Evolutionary conservation across 225 moss, liverwort and hornwort genomes (phyloP).

Genomic region (Physcomitrellopsis africana): DNA sequence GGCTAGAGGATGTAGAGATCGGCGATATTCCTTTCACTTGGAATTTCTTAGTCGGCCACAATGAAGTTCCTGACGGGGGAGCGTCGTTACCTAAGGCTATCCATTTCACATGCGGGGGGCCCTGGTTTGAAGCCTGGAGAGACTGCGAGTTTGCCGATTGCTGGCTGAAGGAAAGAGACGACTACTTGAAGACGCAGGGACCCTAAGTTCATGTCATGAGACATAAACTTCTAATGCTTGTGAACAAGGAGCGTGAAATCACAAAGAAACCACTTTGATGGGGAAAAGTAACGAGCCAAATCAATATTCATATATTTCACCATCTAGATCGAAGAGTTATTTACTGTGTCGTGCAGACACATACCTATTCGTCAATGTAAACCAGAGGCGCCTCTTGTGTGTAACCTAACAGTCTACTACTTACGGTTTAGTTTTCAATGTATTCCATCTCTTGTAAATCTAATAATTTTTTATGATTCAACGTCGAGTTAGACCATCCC

Average conservation of each 20-base stretch:
- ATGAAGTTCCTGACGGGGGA: conserved; percentile 19
- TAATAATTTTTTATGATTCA: too few relatives aligned
- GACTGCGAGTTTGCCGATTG: conserved; percentile 50
- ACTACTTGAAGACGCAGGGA: conserved; percentile 33
- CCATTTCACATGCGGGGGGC: conserved; percentile 70
- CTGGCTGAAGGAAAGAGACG: conserved; percentile 56
- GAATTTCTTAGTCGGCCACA: conserved; percentile 77
- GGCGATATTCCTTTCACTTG: conserved; percentile 63
- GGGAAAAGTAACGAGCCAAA: neutral
- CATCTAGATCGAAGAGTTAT: too few relatives aligned
- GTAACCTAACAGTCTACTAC: too few relatives aligned
- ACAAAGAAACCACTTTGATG: neutral
- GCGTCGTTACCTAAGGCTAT: conserved; percentile 44
- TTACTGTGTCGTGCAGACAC: too few relatives aligned
- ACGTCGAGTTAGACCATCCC: too few relatives aligned
- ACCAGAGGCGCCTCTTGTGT: too few relatives aligned
- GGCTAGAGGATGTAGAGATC: conserved; percentile 65
- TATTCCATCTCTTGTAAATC: too few relatives aligned
- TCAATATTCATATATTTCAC: too few relatives aligned
- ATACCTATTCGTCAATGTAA: too few relatives aligned
- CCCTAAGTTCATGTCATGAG: neutral
- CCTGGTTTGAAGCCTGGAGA: conserved; percentile 69
- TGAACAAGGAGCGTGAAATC: conserved; percentile 7
- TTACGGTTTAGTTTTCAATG: too few relatives aligned
- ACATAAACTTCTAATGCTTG: conserved; percentile 15